A percentile compares a stretch with the other conserved stretches of the same genome.
Evolutionary conservation across 768 basidiomycete species (phyloP).

Genomic region (Guyanaporus albipodus): DNA sequence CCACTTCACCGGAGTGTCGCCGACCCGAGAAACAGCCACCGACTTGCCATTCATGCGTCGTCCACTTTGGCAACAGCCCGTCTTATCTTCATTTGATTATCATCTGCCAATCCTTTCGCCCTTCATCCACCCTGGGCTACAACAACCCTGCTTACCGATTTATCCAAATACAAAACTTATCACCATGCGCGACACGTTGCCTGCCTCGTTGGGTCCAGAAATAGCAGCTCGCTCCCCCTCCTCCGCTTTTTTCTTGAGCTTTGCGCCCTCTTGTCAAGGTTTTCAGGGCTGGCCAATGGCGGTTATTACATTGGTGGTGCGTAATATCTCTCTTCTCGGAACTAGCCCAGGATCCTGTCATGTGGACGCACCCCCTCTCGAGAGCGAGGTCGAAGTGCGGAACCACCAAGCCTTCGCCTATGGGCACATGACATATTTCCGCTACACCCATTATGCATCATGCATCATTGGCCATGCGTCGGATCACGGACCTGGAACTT

Average conservation of each 20-base stretch:
- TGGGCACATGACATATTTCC: too few species aligned
- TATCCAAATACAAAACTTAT: conserved; percentile 8
- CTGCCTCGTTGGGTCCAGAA: neutral
- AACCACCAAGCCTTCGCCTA: too few species aligned
- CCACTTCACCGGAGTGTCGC: neutral
- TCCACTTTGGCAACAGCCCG: neutral
- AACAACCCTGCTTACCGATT: conserved; percentile 1
- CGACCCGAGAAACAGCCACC: neutral
- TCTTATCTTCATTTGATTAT: neutral
- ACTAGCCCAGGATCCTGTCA: neutral
- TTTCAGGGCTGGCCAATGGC: neutral
- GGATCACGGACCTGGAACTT: conserved; percentile 8
- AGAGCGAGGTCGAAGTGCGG: too few species aligned
- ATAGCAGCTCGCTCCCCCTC: neutral
- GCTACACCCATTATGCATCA: too few species aligned
- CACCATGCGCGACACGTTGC: conserved; percentile 17
- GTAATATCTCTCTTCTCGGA: conserved; percentile 1
- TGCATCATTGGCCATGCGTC: too few species aligned
- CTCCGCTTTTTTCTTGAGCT: too few species aligned
- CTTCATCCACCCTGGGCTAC: neutral
- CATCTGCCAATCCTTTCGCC: neutral
- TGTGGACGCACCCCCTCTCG: too few species aligned
- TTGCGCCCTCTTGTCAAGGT: conserved; percentile 3
- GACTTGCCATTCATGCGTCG: neutral
- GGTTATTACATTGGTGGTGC: neutral